Evolutionary conservation across 2,329 filamentous ascomycete species (phyloP), one percentile per base, ranked within the genome.

Genomic region (Alternaria tenuissima): DNA sequence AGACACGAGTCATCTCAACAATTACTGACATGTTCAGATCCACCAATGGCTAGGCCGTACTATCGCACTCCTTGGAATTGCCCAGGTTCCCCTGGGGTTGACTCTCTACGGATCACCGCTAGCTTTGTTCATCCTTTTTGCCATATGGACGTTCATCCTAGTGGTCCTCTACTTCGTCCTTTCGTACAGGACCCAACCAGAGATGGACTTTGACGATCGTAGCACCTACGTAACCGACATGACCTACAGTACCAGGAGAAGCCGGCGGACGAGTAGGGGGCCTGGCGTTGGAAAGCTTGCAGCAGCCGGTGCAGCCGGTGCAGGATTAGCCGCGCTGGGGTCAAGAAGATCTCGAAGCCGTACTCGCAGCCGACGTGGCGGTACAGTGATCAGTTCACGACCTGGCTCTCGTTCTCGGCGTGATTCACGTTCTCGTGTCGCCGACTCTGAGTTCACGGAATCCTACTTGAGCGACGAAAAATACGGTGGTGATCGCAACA

Each of bases 31-130:
- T 18, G 72, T 86, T 14, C 84, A 91, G 84, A 78, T 98, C 42
- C 95, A 99, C 80, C 91, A 94, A 75, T 97, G 95, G 93, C 81
- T 91, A 18, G 95, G 95, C 18, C 85, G 94, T 58, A 81, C 87
- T 0, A 88, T 94, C 69, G 90, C 91, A 3, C 79, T 98, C 18
- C 83, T 99, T 4, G 95, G 92, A 0, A 89, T 98, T 66, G 86
- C 89, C 4, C 95, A 99, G 76, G 88, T 99, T 11, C 91, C 95
- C 0, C 84, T 99, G 0, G 95, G 95, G 0, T 83, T 99, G 47
- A 94, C 94, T 0, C 84, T 99, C 1, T 99, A 97, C 72, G 95
- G 95, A 6, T 97, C 94, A 30, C 94, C 95, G 5, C 88, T 90
- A 71, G 87, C 86, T 38, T 85, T 94, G 4, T 99, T 98, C 76